phyloP scores from a whole-genome alignment of 345 rosid genomes.

The Lepidium sativum region DNA sequence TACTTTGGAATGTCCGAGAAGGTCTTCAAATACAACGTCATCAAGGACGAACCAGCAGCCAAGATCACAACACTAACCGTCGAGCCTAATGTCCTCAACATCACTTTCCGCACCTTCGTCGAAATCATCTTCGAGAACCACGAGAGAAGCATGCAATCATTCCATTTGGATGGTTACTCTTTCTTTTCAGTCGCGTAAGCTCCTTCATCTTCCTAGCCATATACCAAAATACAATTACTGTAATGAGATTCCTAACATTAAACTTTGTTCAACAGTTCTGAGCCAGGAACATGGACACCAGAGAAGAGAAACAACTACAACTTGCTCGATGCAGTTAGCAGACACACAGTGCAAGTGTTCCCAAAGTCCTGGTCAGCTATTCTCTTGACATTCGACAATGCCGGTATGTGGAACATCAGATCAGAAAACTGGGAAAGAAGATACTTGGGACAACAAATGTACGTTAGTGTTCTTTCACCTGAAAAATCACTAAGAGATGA shows the following conservation, averaged over 20 bases:
- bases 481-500: slow-evolving; percentile 71
- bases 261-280: slow-evolving; percentile 34
- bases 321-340: slow-evolving; percentile 73
- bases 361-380: slow-evolving; percentile 88
- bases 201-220: no score
- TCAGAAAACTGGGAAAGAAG: slow-evolving; percentile 58
- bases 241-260: background rate
- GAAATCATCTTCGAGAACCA: no score
- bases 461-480: slow-evolving; percentile 58
- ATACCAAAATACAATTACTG: background rate
- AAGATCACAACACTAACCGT: slow-evolving; percentile 12
- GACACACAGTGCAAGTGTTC: slow-evolving; percentile 77
- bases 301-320: slow-evolving; percentile 76
- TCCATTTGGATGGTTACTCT: no score
- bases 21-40: slow-evolving; percentile 49
- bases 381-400: slow-evolving; percentile 71
- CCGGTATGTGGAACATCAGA: slow-evolving; percentile 92
- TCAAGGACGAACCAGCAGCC: slow-evolving; percentile 37
- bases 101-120: no score
- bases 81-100: no score
- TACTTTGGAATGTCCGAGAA: slow-evolving; percentile 36
- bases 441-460: slow-evolving; percentile 71
- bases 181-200: no score
- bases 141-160: no score
- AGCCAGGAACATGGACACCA: slow-evolving; percentile 70